Base-by-base conservation (phyloP, 495 filamentous ascomycete genomes). In the Lentithecium fluviatile region DNA sequence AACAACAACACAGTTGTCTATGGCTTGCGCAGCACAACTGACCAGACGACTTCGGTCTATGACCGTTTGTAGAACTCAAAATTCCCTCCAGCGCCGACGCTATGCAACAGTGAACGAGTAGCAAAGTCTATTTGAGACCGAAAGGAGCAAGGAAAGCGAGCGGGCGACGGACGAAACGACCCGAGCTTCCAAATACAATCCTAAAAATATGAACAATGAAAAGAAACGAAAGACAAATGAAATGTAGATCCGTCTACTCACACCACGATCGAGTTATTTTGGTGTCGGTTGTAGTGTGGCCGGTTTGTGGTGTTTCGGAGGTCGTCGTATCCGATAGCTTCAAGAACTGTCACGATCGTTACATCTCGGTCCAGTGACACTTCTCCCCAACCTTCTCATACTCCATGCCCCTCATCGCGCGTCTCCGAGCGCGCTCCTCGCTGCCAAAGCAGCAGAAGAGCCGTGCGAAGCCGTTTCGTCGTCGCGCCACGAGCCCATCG, bases 391-490 rank as follows among this genome's bases (percentile, higher is more conserved):
- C 45, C 43, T 45, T 48, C 19, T 58, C 54, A 21, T 48, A 64
- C 11, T 64, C 61, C 13, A 6, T 37, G 2, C 15, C 36, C 15
- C 60, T 32, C 19, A 17, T 32, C 40, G 15, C 26, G 10, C 42
- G 26, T 40, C 56, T 5, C 32, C 50, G 24, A 12, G 55, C 61
- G 4, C 56, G 37, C 40, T 58, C 61, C 32, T 64, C 49, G 12
- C 38, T 12, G 6, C 61, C 55, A 36, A 64, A 59, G 38, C 61
- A 64, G 40, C 49, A 54, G 43, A 64, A 64, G 2, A 58, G 40
- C 34, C 55, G 25, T 17, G 61, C 61, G 13, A 64, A 23, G 21
- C 34, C 48, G 24, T 21, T 59, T 20, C 61, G 32, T 52, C 49
- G 53, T 29, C 49, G 42, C 26, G 55, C 45, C 24, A 45, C 40